Evolutionary conservation across 2,329 filamentous ascomycete species (phyloP), one percentile per base, ranked within the genome.

Genomic region (Fusarium keratoplasticum): DNA sequence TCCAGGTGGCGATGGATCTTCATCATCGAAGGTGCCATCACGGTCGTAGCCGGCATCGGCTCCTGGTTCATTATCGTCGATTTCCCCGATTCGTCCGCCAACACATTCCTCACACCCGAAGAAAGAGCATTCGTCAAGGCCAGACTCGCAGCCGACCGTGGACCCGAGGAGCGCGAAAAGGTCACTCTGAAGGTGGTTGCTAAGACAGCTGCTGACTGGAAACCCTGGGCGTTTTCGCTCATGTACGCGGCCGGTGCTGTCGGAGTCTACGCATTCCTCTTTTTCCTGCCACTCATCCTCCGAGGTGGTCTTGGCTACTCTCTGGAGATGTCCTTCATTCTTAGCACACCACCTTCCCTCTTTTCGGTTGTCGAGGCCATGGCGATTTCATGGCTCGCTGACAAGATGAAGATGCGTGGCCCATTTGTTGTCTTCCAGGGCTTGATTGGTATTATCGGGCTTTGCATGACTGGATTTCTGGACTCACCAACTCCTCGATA

Each of bases 21-120:
- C n/a, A 74, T 74, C n/a, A 18, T 74, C 1, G 71, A 74, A 18
- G 71, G 71, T 13, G 61, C 64, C 4, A 63, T 74, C 2, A 74
- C 71, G 5, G 67, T 74, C 1, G 2, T 74, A 5, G 67, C 71
- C 0, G 71, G 71, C 4, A 58, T 71, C 2, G 71, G 71, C 0
- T 74, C 71, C 0, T 73, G 71, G 71, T 73, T 73, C 29, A 69
- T 73, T 44, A 73, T 73, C 29, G 68, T 73, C n/a, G 71, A 73
- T 58, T 73, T 73, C 27, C 71, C 71, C 2, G 71, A 73, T 31
- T 71, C 71, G 0, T 31, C 65, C 7, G 61, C 38, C 27, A 73
- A 73, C 29, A 74, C 63, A 2, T 73, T 73, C 16, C 67, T 73
- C 2, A 71, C 67, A 0, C 2, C 44, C 1, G 67, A 73, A 20